phyloP scores from a whole-genome alignment of 495 filamentous ascomycete species.

The Penicillium chermesinum region DNA sequence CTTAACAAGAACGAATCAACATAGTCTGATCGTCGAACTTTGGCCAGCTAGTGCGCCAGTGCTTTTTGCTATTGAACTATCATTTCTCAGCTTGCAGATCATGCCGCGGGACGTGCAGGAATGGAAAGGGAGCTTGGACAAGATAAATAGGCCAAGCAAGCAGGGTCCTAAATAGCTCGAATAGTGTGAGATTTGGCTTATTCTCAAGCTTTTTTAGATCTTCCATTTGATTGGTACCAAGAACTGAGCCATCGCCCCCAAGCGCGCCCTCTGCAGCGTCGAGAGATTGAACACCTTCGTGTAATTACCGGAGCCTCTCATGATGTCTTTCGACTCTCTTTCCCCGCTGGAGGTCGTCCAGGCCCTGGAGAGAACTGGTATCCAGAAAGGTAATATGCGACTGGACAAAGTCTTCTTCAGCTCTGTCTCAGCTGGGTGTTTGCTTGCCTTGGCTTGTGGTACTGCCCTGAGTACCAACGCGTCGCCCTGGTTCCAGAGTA shows the following conservation, averaged over 20 bases:
- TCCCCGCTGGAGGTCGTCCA: constrained; percentile 44
- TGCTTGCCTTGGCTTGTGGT: constrained; percentile 51
- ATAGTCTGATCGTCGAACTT: neutral
- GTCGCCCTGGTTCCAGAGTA: constrained; percentile 55
- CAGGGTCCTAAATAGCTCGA: neutral
- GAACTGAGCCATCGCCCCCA: too few species aligned
- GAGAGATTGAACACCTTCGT: neutral
- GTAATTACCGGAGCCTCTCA: neutral
- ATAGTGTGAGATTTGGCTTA: neutral
- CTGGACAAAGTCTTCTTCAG: constrained; percentile 53
- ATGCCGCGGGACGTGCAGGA: neutral
- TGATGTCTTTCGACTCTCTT: constrained; percentile 32
- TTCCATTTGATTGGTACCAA: too few species aligned
- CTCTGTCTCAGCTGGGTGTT: constrained; percentile 46
- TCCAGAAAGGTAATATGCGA: constrained; percentile 48
- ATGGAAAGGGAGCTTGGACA: neutral
- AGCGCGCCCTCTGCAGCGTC: neutral
- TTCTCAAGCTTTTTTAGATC: too few species aligned
- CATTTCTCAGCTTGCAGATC: neutral
- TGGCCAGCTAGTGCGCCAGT: neutral
- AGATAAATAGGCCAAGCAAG: neutral
- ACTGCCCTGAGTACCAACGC: constrained; percentile 48
- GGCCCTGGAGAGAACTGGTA: constrained; percentile 40
- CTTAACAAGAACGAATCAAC: neutral
- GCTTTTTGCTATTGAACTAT: neutral